Percentiles rank a stretch among this genome's conserved stretches.
These are phyloP conservation scores for Cytospora piceicola DNA, from an alignment of 2,329 filamentous ascomycete genomes.

Conservation along the genomic window DNA sequence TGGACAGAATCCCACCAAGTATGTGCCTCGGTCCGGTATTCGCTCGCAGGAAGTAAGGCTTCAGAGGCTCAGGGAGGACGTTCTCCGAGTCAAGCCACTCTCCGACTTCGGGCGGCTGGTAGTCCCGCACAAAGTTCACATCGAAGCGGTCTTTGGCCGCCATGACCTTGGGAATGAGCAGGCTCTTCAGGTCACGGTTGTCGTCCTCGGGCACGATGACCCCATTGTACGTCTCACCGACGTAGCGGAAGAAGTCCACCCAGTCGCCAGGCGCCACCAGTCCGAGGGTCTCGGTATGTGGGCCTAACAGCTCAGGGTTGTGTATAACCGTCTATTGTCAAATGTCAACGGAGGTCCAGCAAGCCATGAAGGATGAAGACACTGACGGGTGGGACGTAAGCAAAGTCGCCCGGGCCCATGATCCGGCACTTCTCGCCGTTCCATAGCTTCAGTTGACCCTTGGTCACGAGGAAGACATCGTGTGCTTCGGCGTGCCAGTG, in stretches of 20 bases:
- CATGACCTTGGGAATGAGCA: conserved; percentile 59
- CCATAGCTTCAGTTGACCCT: conserved; percentile 60
- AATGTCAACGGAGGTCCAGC: conserved; percentile 36
- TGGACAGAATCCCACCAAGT: conserved; percentile 48
- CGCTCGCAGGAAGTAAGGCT: conserved; percentile 55
- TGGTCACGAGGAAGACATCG: conserved; percentile 60
- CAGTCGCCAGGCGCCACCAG: conserved; percentile 61
- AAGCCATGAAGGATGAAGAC: background rate
- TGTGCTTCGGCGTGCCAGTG: conserved; percentile 61
- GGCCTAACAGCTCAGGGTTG: conserved; percentile 57
- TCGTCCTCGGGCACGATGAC: conserved; percentile 56
- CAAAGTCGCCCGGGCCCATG: conserved; percentile 60
- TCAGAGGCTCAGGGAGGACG: conserved; percentile 41
- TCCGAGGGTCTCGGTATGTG: conserved; percentile 58
- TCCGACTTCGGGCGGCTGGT: conserved; percentile 48
- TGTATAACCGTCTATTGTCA: conserved; percentile 60
- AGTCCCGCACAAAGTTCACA: conserved; percentile 55
- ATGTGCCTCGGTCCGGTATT: conserved; percentile 53
- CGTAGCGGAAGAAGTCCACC: conserved; percentile 64
- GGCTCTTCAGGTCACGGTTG: conserved; percentile 52
- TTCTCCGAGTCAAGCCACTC: conserved; percentile 49
- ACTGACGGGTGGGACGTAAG: conserved; percentile 58
- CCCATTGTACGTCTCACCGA: conserved; percentile 56
- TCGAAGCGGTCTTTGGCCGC: conserved; percentile 59
- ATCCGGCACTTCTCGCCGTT: conserved; percentile 59